Conservation (phyloP, 305 asterid genomes). For the Fraxinus baroniana region DNA sequence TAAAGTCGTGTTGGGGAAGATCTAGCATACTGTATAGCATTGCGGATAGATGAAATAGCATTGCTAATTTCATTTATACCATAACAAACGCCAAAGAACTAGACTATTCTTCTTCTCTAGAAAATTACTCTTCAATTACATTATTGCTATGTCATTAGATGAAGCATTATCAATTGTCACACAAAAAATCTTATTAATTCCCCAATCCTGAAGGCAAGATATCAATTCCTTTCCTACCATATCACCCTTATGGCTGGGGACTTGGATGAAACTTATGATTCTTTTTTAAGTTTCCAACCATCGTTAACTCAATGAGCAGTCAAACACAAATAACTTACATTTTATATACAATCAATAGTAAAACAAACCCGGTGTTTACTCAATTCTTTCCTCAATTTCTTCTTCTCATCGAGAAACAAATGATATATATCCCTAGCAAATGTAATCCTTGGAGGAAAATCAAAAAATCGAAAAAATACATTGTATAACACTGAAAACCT, state of each 20-base stretch:
- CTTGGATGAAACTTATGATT: neutral
- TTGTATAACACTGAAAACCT: no score
- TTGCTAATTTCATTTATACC: no score
- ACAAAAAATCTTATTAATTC: no score
- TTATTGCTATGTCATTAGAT: neutral
- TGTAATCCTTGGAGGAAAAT: neutral
- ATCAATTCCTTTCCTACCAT: neutral
- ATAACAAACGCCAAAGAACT: no score
- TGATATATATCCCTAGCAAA: neutral
- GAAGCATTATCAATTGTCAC: neutral
- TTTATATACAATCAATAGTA: neutral
- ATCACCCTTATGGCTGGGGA: neutral
- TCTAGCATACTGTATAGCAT: no score
- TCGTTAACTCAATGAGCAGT: fast-evolving
- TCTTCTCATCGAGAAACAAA: neutral
- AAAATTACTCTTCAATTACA: neutral
- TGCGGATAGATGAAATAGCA: no score
- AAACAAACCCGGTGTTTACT: no score
- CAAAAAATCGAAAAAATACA: neutral
- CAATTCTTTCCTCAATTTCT: no score
- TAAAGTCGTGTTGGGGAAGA: no score
- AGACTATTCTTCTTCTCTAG: neutral
- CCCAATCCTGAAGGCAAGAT: neutral
- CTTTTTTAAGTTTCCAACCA: neutral
- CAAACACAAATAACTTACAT: neutral